Percentiles rank a stretch among this genome's conserved stretches.
Evolutionary conservation across 441 rosid genomes (phyloP).

Genomic region (Arabidopsis lyrata): DNA sequence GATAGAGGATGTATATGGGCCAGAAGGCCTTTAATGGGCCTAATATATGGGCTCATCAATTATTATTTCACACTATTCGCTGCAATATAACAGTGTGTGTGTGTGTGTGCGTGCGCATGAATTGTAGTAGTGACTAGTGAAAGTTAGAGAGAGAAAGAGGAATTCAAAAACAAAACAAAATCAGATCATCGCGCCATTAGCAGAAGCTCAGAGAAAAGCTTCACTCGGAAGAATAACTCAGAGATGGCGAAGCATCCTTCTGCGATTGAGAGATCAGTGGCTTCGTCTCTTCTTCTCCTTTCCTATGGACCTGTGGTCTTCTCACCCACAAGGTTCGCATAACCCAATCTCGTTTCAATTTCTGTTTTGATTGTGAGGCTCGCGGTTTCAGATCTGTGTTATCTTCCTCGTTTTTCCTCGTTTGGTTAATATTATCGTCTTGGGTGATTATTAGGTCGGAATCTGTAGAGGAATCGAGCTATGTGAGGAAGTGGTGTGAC

Average conservation of each 20-base stretch:
- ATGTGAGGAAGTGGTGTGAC: slow-evolving; percentile 32
- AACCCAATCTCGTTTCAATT: slow-evolving; percentile 14
- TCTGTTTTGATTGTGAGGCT: neutral
- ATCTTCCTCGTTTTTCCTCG: slow-evolving; percentile 14
- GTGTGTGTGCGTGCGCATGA: no score
- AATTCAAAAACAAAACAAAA: slow-evolving; percentile 33
- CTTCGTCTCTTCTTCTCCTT: slow-evolving; percentile 89
- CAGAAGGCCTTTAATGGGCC: slow-evolving; percentile 31
- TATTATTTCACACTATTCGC: neutral
- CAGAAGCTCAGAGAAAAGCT: slow-evolving; percentile 35
- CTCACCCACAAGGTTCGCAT: slow-evolving; percentile 49
- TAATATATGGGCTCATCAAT: neutral
- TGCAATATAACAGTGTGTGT: neutral
- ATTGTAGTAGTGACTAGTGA: neutral
- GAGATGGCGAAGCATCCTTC: slow-evolving; percentile 68
- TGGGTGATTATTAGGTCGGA: slow-evolving; percentile 27
- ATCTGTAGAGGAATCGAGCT: slow-evolving; percentile 41
- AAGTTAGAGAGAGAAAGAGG: neutral
- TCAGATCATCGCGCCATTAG: slow-evolving; percentile 65
- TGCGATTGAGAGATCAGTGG: slow-evolving; percentile 66
- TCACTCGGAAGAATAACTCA: slow-evolving; percentile 16
- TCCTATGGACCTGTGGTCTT: slow-evolving; percentile 49
- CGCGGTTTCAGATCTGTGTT: slow-evolving; percentile 24
- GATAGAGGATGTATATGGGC: slow-evolving; percentile 5
- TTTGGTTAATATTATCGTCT: neutral